Evolutionary conservation across 2,329 filamentous ascomycete genomes (phyloP), one percentile per base, ranked within the genome.

Genomic region (Trichoderma endophyticum): DNA sequence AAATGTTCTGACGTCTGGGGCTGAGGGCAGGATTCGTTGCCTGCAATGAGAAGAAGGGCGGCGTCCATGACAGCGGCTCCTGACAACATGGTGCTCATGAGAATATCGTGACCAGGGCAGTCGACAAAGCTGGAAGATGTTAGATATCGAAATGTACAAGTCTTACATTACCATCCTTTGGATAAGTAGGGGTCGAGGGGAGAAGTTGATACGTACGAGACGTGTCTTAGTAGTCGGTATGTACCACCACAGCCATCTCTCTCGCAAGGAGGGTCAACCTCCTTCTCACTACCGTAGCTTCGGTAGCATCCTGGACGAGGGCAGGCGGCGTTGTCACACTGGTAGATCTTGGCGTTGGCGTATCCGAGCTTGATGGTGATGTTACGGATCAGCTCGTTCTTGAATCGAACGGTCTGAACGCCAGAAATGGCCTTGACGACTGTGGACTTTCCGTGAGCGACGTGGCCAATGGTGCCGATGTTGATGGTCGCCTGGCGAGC

Each of bases 61-160:
- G 96, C 96, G 84, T 99, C 96, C 96, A 99, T 99, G 89, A 99
- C 96, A 75, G 96, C 96, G 78, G 96, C 96, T 80, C 96, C 96
- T 80, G 96, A 99, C 88, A 99, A 91, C 96, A 99, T 99, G 79
- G 96, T 99, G 85, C 95, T 98, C 96, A 99, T 99, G 83, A 99
- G 95, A 94, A 99, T 99, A 86, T 99, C 96, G 93, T 99, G 96
- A 84, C 96, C 96, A 71, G 96, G 96, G 88, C 96, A 98, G 84
- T 98, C 96, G 77, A 98, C 96, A 82, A 98, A 99, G 18, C 93
- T 95, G 76, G 3, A 60, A 21, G 12, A 77, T 21, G 54, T 34
- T 1, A 64, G 36, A 14, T 43, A 63, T 69, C 57, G 30, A 56
- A 34, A 34, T 32, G 12, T n/a, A n/a, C 68, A 68, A 60, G 14